A percentile compares a stretch with the other conserved stretches of the same genome.
These are phyloP conservation scores for Antarctomyces pellizariae DNA, from an alignment of 495 filamentous ascomycete species.

Conservation along the genomic window DNA sequence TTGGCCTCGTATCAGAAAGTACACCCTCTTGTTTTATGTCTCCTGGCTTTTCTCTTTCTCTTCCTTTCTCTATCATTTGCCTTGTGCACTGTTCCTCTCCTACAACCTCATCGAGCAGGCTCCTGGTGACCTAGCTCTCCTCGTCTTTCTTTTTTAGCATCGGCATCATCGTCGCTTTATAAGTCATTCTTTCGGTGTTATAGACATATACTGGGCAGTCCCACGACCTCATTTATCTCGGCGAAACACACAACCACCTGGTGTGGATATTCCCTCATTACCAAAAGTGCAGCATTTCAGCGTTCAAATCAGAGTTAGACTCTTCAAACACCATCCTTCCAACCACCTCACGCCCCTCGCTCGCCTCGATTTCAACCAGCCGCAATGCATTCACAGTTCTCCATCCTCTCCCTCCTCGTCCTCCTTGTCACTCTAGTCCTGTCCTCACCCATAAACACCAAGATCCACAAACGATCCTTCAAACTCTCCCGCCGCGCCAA, in stretches of 20 bases:
- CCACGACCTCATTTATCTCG: slow-evolving; percentile 9
- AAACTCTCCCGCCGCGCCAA: slow-evolving; percentile 35
- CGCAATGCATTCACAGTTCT: slow-evolving; percentile 17
- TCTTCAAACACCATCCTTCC: slow-evolving; percentile 1
- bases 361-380: background rate
- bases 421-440: slow-evolving; percentile 18
- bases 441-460: slow-evolving; percentile 14
- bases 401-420: slow-evolving; percentile 15
- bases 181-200: background rate
- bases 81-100: slow-evolving; percentile 16
- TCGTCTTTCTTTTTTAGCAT: slow-evolving; percentile 1
- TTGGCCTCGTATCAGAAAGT: no score
- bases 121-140: no score
- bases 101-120: slow-evolving; percentile 12
- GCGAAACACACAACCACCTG: slow-evolving; percentile 8
- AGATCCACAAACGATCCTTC: slow-evolving; percentile 17
- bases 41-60: no score
- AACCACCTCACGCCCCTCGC: background rate
- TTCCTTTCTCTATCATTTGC: no score
- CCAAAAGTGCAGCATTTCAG: background rate
- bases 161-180: background rate
- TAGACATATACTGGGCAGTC: slow-evolving; percentile 4
- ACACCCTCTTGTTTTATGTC: no score
- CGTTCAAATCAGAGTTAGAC: background rate
- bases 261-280: slow-evolving; percentile 3